These are phyloP conservation scores for Dimargaris cristalligena DNA, from an alignment of 192 early-diverging fungal genomes.

Conservation along the genomic window DNA sequence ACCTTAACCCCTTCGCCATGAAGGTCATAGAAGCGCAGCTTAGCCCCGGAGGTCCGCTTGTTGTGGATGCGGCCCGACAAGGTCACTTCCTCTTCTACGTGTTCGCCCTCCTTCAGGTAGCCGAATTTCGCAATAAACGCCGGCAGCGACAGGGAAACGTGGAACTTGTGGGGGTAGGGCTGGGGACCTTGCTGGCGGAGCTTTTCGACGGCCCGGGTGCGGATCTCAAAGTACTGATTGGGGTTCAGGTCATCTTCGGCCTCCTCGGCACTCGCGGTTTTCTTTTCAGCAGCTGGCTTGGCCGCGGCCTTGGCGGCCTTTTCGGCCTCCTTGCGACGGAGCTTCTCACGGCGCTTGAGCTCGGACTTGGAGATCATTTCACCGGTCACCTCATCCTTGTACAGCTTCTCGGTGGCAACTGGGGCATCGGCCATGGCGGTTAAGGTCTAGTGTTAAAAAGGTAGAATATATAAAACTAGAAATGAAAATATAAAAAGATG, in stretches of 20 bases:
- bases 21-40: conserved; percentile 91
- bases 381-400: conserved; percentile 69
- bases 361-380: conserved; percentile 95
- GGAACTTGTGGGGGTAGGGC: conserved; percentile 98
- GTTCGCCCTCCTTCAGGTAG: conserved; percentile 48
- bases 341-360: conserved; percentile 80
- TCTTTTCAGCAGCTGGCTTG: conserved; percentile 18
- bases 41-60: conserved; percentile 75
- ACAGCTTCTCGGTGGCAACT: conserved; percentile 25
- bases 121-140: conserved; percentile 76
- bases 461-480: too few species aligned
- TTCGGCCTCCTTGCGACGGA: conserved; percentile 74
- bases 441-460: too few species aligned
- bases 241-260: conserved; percentile 72
- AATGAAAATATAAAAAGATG: too few species aligned
- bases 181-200: conserved; percentile 70
- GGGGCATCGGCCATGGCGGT: not conserved
- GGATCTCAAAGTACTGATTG: conserved; percentile 95
- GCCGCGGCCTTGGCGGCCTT: conserved; percentile 33
- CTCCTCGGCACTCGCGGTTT: not conserved
- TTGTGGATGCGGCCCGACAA: conserved; percentile 93
- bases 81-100: conserved; percentile 40
- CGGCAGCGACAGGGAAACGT: conserved; percentile 67
- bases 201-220: conserved; percentile 66
- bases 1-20: conserved; percentile 86